Conservation (phyloP, 2,329 filamentous ascomycete species). For the Aciculosporium take region DNA sequence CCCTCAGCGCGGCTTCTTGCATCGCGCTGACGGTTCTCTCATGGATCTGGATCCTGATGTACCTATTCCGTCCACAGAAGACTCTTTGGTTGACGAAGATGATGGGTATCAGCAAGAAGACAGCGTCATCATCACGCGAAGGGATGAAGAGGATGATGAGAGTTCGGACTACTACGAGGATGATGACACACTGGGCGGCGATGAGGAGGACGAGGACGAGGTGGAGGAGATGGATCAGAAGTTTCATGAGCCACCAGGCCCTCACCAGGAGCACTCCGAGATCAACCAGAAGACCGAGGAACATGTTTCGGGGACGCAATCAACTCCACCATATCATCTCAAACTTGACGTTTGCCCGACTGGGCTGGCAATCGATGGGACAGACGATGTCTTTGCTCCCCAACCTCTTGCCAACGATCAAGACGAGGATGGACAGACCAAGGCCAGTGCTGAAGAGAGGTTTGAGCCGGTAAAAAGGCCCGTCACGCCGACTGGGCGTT, state of each 20-base stretch:
- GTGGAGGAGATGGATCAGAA: slow-evolving; percentile 15
- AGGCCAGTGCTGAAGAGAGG: slow-evolving; percentile 20
- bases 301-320: neutral
- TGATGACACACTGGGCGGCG: slow-evolving; percentile 41
- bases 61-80: slow-evolving; percentile 77
- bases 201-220: slow-evolving; percentile 28
- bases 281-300: neutral
- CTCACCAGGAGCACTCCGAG: neutral
- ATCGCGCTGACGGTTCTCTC: neutral
- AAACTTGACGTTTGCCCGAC: slow-evolving; percentile 15
- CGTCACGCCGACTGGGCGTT: slow-evolving; percentile 32
- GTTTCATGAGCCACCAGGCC: neutral
- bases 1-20: slow-evolving; percentile 40
- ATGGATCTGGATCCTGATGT: slow-evolving; percentile 63
- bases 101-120: slow-evolving; percentile 36
- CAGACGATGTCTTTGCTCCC: neutral
- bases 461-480: slow-evolving; percentile 27
- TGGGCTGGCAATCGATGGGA: slow-evolving; percentile 18
- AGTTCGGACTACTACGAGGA: slow-evolving; percentile 53
- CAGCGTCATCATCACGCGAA: slow-evolving; percentile 51
- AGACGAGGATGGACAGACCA: slow-evolving; percentile 1
- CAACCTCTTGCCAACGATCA: neutral
- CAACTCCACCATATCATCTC: slow-evolving; percentile 11
- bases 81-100: slow-evolving; percentile 42
- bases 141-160: slow-evolving; percentile 44